Base-by-base conservation (phyloP, 345 rosid genomes). In the Boechera stricta region DNA sequence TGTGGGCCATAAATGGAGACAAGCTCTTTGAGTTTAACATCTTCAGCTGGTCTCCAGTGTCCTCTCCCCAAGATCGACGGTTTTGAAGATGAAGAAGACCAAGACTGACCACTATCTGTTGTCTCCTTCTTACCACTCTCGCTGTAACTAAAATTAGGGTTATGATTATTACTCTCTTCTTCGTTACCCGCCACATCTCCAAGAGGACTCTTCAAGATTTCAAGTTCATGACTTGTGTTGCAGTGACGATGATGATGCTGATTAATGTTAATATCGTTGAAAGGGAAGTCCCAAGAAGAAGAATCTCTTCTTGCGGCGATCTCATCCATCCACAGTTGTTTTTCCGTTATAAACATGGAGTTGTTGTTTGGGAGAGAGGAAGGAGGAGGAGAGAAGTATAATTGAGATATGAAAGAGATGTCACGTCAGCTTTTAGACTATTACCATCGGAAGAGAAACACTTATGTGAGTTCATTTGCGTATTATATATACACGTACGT, bases 21-120 rank as follows among this genome's bases (percentile, higher is more conserved):
- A 73, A 96, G 96, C 79, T 96, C 94, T 79, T 86, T 93, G 64
- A 96, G 98, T 81, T 89, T 93, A 51, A 80, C 53, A 84, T 96
- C 99, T 82, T 96, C 99, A 7, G 93, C 92, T 41, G 98, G 96
- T 75, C 94, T 85, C 99, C 99, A 96, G 60, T 96, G 99, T 33
- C 99, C 98, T 69, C 99, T 90, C 48, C 77, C 77, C 69, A 72
- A 77, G 29, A 57, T 26, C 48, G 81, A 71, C 0, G 56, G 66
- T 58, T 78, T 78, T 66, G 81, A 65, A 63, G 75, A 54, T 1
- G 97, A 86, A 53, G 96, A 95, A 60, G 89, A 89, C 87, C 86
- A 90, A 59, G 87, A 85, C 77, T 89, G 93, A 39, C 68, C 73
- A 81, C 82, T 81, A 18, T 85, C 87, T 51, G 74, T 72, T 5